phyloP scores from a whole-genome alignment of 495 filamentous ascomycete species.

The Penicillium ucsense region DNA sequence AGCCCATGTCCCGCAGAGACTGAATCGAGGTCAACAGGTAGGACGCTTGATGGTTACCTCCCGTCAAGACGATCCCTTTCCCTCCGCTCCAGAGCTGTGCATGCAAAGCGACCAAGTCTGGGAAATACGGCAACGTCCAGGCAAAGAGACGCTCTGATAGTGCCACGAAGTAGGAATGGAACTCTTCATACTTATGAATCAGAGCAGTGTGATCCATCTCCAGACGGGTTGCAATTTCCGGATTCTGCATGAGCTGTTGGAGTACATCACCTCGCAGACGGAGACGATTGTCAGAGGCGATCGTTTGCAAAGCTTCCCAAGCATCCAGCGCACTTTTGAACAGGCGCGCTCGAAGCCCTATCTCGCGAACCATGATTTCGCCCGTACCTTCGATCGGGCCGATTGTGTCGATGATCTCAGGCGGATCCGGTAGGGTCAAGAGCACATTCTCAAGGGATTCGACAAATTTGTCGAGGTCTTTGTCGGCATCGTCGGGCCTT shows the following conservation, averaged over 20 bases:
- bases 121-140: background rate
- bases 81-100: background rate
- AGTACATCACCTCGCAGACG: background rate
- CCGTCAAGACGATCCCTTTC: conserved; percentile 24
- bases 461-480: background rate
- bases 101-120: background rate
- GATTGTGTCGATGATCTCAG: background rate
- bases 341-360: background rate
- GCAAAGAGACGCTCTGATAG: background rate
- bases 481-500: background rate
- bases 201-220: background rate
- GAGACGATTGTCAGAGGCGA: background rate
- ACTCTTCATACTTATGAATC: background rate
- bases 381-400: background rate
- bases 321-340: background rate
- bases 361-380: background rate
- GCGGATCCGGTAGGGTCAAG: background rate
- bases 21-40: conserved; percentile 25
- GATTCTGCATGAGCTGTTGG: background rate
- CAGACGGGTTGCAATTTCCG: background rate
- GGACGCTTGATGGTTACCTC: conserved; percentile 18
- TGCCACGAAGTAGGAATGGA: background rate
- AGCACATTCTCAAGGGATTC: background rate
- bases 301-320: background rate
- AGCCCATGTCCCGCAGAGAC: conserved; percentile 20